A percentile compares a stretch with the other conserved stretches of the same genome.
Conservation (phyloP, 805 yeast species). For the Metschnikowia aberdeeniae region DNA sequence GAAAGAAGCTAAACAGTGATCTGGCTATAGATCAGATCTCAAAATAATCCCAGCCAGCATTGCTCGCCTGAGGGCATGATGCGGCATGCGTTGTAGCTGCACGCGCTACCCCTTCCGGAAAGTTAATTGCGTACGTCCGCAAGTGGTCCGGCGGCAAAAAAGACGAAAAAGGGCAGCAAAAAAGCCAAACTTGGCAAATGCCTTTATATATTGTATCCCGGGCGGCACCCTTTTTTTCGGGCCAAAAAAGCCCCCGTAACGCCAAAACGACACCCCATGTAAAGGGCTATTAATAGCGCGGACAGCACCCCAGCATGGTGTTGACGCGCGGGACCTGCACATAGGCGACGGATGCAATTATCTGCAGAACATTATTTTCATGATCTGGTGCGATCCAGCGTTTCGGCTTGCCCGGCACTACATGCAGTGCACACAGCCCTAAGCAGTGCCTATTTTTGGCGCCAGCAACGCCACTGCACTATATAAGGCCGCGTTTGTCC, state of each 20-base stretch:
- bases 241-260: background rate
- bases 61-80: background rate
- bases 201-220: too few relatives aligned
- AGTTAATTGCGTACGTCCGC: background rate
- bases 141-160: too few relatives aligned
- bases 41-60: slow-evolving; percentile 1
- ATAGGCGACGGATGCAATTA: background rate
- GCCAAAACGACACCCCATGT: background rate
- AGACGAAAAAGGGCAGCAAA: too few relatives aligned
- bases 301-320: slow-evolving; percentile 1
- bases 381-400: slow-evolving; percentile 5
- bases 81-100: background rate
- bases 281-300: background rate
- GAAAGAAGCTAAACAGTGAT: background rate
- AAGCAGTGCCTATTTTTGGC: slow-evolving; percentile 1
- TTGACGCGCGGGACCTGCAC: slow-evolving; percentile 1
- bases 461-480: background rate
- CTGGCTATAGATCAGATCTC: background rate
- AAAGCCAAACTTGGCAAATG: too few relatives aligned
- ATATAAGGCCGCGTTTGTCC: background rate
- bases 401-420: slow-evolving; percentile 2
- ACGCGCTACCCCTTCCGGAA: slow-evolving; percentile 1
- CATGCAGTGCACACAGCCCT: background rate
- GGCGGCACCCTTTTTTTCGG: too few relatives aligned
- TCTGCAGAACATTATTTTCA: background rate